A percentile compares a stretch with the other conserved stretches of the same genome.
phyloP scores from a whole-genome alignment of 2,329 filamentous ascomycete genomes.

The Akanthomyces lecanii region DNA sequence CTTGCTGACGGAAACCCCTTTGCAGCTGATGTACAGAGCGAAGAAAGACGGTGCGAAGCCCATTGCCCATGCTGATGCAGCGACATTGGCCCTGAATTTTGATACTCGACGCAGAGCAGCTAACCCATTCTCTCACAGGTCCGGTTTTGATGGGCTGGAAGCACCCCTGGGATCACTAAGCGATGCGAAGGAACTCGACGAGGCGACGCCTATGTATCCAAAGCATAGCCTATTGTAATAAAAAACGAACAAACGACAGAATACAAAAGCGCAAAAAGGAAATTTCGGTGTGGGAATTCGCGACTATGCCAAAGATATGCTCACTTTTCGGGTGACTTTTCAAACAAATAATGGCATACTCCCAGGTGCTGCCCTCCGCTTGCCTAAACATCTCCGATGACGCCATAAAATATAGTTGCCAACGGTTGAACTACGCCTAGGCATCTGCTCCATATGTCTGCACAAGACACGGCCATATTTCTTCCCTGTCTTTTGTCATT shows the following conservation, averaged over 20 bases:
- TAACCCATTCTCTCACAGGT: conserved; percentile 35
- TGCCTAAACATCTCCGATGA: conserved; percentile 64
- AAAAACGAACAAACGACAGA: neutral
- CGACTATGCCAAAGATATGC: neutral
- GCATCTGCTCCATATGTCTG: conserved; percentile 59
- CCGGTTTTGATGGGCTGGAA: conserved; percentile 85
- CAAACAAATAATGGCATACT: conserved; percentile 61
- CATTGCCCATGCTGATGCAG: neutral
- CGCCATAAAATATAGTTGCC: conserved; percentile 70
- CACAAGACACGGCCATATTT: conserved; percentile 53
- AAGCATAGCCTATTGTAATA: neutral
- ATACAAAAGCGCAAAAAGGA: neutral
- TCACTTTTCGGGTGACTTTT: conserved; percentile 40
- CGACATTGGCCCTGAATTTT: neutral
- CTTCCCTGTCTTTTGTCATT: conserved; percentile 54
- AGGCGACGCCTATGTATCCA: conserved; percentile 2
- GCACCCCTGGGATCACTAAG: conserved; percentile 93
- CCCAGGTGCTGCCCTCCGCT: conserved; percentile 62
- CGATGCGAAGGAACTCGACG: conserved; percentile 1
- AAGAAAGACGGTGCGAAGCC: conserved; percentile 75
- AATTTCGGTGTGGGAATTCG: neutral
- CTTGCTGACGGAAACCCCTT: conserved; percentile 9
- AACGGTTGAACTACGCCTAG: conserved; percentile 61
- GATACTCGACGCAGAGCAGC: neutral
- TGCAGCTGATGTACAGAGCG: conserved; percentile 87